phyloP scores from a whole-genome alignment of 2,329 filamentous ascomycete species.

The Alternaria longipes region DNA sequence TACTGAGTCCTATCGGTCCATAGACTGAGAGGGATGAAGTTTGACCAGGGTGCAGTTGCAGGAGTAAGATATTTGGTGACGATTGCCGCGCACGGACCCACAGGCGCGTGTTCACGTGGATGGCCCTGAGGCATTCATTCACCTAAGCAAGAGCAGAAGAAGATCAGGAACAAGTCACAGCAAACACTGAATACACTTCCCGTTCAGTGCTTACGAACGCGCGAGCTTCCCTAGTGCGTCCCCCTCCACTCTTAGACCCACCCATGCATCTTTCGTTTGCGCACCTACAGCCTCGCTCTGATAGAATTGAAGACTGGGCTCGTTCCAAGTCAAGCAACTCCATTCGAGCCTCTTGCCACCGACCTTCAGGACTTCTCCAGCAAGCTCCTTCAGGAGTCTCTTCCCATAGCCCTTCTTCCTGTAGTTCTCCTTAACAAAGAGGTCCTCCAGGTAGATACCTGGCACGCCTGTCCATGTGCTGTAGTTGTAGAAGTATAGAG shows the following conservation, averaged over 20 bases:
- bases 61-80: neutral
- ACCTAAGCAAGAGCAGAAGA: neutral
- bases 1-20: neutral
- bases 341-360: constrained; percentile 83
- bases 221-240: constrained; percentile 69
- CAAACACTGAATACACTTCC: neutral
- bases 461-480: constrained; percentile 89
- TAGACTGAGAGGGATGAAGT: neutral
- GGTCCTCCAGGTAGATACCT: constrained; percentile 91
- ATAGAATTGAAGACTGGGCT: constrained; percentile 89
- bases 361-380: constrained; percentile 78
- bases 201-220: neutral
- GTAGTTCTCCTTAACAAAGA: constrained; percentile 79
- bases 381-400: constrained; percentile 75
- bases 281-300: constrained; percentile 65
- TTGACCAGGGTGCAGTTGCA: neutral
- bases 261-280: constrained; percentile 73
- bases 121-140: neutral
- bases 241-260: constrained; percentile 77
- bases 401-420: constrained; percentile 83
- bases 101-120: neutral
- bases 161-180: neutral
- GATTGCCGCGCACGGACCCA: neutral
- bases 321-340: constrained; percentile 93
- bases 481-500: constrained; percentile 95